phyloP scores from a whole-genome alignment of 306 rosid genomes.

The Pyrus communis region DNA sequence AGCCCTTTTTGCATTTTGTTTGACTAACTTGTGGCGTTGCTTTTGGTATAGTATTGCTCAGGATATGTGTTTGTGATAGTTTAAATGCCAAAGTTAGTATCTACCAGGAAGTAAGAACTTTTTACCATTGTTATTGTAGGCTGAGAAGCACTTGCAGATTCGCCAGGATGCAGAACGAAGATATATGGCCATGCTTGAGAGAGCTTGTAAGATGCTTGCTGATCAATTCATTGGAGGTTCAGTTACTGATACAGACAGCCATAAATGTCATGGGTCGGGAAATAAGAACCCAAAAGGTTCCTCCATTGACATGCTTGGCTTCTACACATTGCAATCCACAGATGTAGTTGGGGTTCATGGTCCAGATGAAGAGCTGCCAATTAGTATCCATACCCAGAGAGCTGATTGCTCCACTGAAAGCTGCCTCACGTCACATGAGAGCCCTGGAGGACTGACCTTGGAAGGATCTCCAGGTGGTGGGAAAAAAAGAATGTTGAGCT shows the following conservation, averaged over 20 bases:
- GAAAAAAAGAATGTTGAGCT: conserved; percentile 46
- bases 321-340: conserved; percentile 50
- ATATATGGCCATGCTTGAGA: conserved; percentile 94
- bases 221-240: conserved; percentile 81
- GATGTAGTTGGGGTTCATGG: conserved; percentile 42
- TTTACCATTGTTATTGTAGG: conserved; percentile 37
- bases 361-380: conserved; percentile 50
- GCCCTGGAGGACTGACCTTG: conserved; percentile 61
- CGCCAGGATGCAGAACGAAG: conserved; percentile 87
- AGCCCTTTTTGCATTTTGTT: neutral
- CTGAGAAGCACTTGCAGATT: conserved; percentile 94
- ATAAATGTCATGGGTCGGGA: conserved; percentile 53
- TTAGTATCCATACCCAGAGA: conserved; percentile 43
- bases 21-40: neutral
- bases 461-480: conserved; percentile 68
- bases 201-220: conserved; percentile 97
- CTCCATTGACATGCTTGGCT: conserved; percentile 61
- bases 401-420: conserved; percentile 97
- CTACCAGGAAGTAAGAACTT: neutral
- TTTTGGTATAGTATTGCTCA: neutral
- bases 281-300: conserved; percentile 49
- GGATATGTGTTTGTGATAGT: neutral
- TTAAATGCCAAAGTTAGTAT: neutral
- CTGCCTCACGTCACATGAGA: conserved; percentile 88
- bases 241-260: conserved; percentile 53